Evolutionary conservation across 2,329 filamentous ascomycete species (phyloP).

Genomic region (Pezicula radicicola): DNA sequence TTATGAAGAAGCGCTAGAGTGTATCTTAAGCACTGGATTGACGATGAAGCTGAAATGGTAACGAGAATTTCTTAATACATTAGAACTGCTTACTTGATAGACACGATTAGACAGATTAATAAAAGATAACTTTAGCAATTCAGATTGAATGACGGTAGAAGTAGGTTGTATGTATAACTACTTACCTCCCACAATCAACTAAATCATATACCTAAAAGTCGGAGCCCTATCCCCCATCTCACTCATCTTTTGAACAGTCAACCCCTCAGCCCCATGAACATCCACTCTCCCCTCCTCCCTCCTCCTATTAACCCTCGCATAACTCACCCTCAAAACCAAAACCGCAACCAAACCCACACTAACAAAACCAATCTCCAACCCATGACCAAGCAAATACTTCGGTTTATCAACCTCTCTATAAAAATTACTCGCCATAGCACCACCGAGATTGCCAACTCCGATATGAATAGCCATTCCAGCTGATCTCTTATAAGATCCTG

Average conservation of each 20-base stretch:
- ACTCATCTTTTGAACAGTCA: constrained; percentile 41
- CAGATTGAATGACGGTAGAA: no score
- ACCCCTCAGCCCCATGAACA: constrained; percentile 23
- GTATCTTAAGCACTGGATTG: no score
- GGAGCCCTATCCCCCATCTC: constrained; percentile 49
- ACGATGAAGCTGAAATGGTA: no score
- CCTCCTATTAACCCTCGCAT: constrained; percentile 44
- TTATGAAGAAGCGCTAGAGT: no score
- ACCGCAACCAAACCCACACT: constrained; percentile 41
- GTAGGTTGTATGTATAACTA: no score
- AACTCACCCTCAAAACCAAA: constrained; percentile 40
- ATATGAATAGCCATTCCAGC: constrained; percentile 65
- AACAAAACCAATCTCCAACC: constrained; percentile 48
- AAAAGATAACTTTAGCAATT: no score
- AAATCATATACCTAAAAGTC: constrained; percentile 41
- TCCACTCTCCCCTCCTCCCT: constrained; percentile 26
- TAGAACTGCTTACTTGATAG: no score
- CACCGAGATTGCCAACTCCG: constrained; percentile 55
- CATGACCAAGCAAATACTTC: constrained; percentile 47
- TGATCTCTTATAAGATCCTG: constrained; percentile 52
- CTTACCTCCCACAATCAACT: constrained; percentile 5
- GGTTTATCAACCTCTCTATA: constrained; percentile 53
- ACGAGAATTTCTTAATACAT: no score
- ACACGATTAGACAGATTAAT: no score
- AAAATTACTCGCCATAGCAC: constrained; percentile 70